Evolutionary conservation across 1,139 yeast species (phyloP).

Genomic region (Suhomyces taliae): DNA sequence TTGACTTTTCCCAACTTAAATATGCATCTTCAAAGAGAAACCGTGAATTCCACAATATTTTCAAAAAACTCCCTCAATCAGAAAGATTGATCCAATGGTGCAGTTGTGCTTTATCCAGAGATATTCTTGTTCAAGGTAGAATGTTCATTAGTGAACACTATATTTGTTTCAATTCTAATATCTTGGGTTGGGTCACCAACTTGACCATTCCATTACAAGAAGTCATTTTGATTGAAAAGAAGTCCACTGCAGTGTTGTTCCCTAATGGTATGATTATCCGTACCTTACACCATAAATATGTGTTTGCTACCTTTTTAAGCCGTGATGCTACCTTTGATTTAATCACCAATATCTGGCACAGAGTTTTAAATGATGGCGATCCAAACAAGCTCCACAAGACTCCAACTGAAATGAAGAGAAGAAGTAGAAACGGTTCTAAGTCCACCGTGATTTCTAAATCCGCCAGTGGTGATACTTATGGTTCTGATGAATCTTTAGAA

Average conservation of each 20-base stretch:
- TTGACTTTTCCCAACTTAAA: conserved; percentile 26
- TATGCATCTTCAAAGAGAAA: conserved; percentile 49
- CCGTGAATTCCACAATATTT: conserved; percentile 60
- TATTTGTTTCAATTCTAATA: conserved; percentile 69
- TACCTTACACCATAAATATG: conserved; percentile 68
- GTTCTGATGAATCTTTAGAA: conserved; percentile 1
- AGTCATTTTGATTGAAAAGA: conserved; percentile 69
- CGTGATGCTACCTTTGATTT: conserved; percentile 66
- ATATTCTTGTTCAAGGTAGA: conserved; percentile 71
- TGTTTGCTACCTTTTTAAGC: conserved; percentile 69
- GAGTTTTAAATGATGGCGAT: conserved; percentile 30
- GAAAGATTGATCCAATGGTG: conserved; percentile 65
- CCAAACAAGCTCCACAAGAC: conserved; percentile 5
- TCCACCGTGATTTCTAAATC: conserved; percentile 13
- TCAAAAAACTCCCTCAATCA: conserved; percentile 51
- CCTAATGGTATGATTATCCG: conserved; percentile 74
- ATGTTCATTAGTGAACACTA: conserved; percentile 61
- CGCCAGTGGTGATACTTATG: conserved; percentile 9
- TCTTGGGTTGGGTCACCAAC: conserved; percentile 73
- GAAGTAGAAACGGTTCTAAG: conserved; percentile 13
- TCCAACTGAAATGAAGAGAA: conserved; percentile 1
- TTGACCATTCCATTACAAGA: conserved; percentile 66
- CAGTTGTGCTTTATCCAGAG: conserved; percentile 71
- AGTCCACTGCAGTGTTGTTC: conserved; percentile 68
- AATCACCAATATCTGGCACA: conserved; percentile 63